These are phyloP conservation scores for Bacidia gigantensis DNA, from an alignment of 495 filamentous ascomycete species.

Conservation along the genomic window DNA sequence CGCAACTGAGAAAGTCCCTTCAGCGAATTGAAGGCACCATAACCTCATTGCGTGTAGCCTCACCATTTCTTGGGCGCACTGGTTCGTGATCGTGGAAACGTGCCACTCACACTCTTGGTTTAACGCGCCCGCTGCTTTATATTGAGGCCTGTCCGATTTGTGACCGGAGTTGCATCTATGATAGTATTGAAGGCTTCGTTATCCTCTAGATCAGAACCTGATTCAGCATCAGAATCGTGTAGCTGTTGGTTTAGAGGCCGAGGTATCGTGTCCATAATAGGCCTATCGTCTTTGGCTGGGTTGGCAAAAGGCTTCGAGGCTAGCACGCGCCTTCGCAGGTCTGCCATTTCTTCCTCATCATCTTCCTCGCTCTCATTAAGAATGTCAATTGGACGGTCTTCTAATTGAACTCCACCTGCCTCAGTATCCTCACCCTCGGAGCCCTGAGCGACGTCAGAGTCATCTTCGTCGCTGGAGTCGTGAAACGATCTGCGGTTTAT, in stretches of 20 bases:
- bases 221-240: conserved; percentile 54
- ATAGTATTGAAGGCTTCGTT: conserved; percentile 74
- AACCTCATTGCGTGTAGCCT: no score
- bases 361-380: conserved; percentile 69
- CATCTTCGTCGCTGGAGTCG: conserved; percentile 37
- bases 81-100: conserved; percentile 49
- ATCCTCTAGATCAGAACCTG: conserved; percentile 56
- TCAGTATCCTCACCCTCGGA: conserved; percentile 36
- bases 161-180: conserved; percentile 75
- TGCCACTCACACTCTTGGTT: conserved; percentile 36
- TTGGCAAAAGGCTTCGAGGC: conserved; percentile 76
- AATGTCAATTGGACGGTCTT: conserved; percentile 56
- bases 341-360: conserved; percentile 81
- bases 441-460: conserved; percentile 34
- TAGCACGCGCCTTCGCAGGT: conserved; percentile 69
- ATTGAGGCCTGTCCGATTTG: conserved; percentile 64
- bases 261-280: conserved; percentile 42
- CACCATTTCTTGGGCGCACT: conserved; percentile 48
- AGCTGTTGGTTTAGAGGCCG: conserved; percentile 25
- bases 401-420: conserved; percentile 34
- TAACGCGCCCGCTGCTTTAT: conserved; percentile 36
- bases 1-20: no score
- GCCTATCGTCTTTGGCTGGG: conserved; percentile 36
- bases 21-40: no score
- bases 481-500: conserved; percentile 49